A percentile compares a stretch with the other conserved stretches of the same genome.
These are phyloP conservation scores for Porpolomopsis calyptriformis DNA, from an alignment of 768 basidiomycete genomes.

Conservation along the genomic window DNA sequence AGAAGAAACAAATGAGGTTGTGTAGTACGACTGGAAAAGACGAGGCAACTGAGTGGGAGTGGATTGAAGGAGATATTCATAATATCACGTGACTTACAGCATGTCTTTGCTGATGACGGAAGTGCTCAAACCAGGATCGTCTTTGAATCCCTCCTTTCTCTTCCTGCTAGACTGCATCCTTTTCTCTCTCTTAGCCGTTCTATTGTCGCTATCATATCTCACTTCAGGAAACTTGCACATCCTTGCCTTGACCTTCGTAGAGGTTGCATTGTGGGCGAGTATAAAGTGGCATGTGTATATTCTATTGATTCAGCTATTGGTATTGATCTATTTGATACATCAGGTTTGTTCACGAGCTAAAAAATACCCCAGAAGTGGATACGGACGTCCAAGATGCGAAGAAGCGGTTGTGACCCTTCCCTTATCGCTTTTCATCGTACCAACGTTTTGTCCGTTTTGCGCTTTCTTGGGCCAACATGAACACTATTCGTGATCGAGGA, in stretches of 20 bases:
- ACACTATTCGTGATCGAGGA: conserved; percentile 41
- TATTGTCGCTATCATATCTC: conserved; percentile 45
- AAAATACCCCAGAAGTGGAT: conserved; percentile 20
- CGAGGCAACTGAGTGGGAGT: conserved; percentile 2
- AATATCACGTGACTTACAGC: not conserved
- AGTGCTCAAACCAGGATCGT: conserved; percentile 66
- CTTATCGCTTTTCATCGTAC: conserved; percentile 68
- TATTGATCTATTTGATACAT: conserved; percentile 12
- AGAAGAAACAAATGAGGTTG: conserved; percentile 1
- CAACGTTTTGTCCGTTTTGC: conserved; percentile 67
- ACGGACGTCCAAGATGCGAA: conserved; percentile 15
- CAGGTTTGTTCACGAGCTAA: conserved; percentile 63
- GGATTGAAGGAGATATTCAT: not conserved
- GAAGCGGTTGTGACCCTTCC: conserved; percentile 25
- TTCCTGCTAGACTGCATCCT: conserved; percentile 55
- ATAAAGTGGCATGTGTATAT: conserved; percentile 57
- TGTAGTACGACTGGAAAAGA: not conserved
- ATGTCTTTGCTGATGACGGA: conserved; percentile 12
- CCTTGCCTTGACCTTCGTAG: conserved; percentile 53
- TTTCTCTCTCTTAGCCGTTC: conserved; percentile 42
- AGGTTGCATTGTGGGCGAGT: conserved; percentile 62
- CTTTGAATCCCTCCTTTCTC: conserved; percentile 61
- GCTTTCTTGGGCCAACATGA: conserved; percentile 76
- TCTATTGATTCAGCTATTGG: conserved; percentile 2
- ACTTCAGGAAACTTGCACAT: conserved; percentile 62